Percentiles rank a stretch among this genome's conserved stretches.
phyloP scores from a whole-genome alignment of 495 filamentous ascomycete genomes.

The Penicillium manginii region DNA sequence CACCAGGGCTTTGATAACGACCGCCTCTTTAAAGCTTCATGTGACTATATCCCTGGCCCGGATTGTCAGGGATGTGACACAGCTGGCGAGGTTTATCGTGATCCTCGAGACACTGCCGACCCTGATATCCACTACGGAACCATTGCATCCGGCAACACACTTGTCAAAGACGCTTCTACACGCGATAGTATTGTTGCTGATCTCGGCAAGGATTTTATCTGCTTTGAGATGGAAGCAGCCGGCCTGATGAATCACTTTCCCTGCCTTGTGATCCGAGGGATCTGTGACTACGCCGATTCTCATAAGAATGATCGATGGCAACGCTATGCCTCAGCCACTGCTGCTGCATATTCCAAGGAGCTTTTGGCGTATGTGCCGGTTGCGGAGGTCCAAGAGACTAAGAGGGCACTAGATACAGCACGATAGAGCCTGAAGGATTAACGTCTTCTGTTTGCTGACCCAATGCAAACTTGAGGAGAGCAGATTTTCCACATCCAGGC shows the following conservation, averaged over 20 bases:
- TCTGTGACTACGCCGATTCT: constrained; percentile 43
- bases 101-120: constrained; percentile 4
- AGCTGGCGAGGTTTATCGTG: constrained; percentile 17
- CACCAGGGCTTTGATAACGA: constrained; percentile 15
- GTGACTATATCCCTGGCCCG: background rate
- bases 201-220: background rate
- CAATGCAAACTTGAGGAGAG: too few species aligned
- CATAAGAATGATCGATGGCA: constrained; percentile 43
- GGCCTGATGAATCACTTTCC: constrained; percentile 37
- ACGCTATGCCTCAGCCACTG: constrained; percentile 32
- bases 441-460: too few species aligned
- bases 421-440: too few species aligned
- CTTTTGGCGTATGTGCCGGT: too few species aligned
- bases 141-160: constrained; percentile 26
- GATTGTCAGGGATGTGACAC: constrained; percentile 5
- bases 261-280: constrained; percentile 41
- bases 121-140: constrained; percentile 25
- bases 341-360: constrained; percentile 36
- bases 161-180: constrained; percentile 22
- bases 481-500: too few species aligned
- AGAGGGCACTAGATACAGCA: too few species aligned
- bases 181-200: constrained; percentile 18
- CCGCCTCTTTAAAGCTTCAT: constrained; percentile 8
- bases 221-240: constrained; percentile 38
- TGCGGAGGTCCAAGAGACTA: too few species aligned